Conservation (phyloP, 148 eudicot species). For the Cornus kousa region DNA sequence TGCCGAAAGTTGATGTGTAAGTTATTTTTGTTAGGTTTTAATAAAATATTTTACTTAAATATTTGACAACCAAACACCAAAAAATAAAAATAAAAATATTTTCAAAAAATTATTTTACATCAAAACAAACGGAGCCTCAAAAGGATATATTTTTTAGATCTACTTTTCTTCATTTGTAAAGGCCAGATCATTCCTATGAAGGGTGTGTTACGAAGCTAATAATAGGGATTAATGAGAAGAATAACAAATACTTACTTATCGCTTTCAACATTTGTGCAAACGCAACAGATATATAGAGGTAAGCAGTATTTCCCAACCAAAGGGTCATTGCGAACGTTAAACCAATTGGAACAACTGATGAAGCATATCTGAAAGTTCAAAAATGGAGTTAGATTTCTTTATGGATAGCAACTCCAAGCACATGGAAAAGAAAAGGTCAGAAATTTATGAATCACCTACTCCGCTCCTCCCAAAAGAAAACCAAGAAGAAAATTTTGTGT, state of each 20-base stretch:
- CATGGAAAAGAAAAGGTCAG: background rate
- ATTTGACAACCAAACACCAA: no score
- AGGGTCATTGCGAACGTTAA: conserved; percentile 99
- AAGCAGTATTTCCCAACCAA: conserved; percentile 98
- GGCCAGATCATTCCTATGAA: background rate
- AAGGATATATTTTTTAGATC: background rate
- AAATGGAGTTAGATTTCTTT: background rate
- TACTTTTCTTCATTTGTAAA: background rate
- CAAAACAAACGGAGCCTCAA: background rate
- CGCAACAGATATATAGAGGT: conserved; percentile 94
- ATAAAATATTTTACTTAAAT: no score
- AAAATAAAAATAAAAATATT: no score
- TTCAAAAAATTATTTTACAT: no score
- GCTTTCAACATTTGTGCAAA: conserved; percentile 99
- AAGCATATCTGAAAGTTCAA: conserved; percentile 58
- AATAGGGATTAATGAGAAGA: background rate
- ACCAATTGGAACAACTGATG: conserved; percentile 94
- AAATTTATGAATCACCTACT: background rate
- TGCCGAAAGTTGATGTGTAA: no score
- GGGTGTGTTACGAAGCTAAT: background rate
- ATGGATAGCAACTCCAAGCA: background rate
- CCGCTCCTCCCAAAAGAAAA: background rate
- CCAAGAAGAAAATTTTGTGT: no score
- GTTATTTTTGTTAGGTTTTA: no score
- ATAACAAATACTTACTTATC: conserved; percentile 62